phyloP scores from a whole-genome alignment of 2,329 filamentous ascomycete genomes.

The Sporothrix dimorphospora region DNA sequence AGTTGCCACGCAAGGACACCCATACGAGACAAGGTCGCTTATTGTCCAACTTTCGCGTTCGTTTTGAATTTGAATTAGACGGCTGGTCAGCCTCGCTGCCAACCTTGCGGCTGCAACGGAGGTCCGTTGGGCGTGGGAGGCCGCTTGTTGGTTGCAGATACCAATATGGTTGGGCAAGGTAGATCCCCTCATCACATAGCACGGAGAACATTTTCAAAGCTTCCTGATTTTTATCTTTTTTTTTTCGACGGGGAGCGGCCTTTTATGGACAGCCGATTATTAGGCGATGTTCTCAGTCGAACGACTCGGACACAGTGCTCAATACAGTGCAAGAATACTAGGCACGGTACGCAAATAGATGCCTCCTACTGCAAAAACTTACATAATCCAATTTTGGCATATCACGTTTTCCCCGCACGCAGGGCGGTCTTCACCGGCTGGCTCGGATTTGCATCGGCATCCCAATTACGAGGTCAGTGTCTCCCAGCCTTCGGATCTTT shows the following conservation, averaged over 20 bases:
- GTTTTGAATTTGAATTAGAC: neutral
- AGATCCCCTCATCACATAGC: neutral
- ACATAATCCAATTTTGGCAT: conserved; percentile 18
- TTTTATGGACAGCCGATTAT: neutral
- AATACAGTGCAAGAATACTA: neutral
- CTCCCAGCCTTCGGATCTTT: neutral
- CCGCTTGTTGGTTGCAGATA: neutral
- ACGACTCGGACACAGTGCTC: neutral
- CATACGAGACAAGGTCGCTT: too few species aligned
- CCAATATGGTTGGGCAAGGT: neutral
- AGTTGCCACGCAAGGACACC: neutral
- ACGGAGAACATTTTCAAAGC: neutral
- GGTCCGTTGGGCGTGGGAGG: neutral
- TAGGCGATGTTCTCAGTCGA: neutral
- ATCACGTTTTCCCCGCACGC: conserved; percentile 14
- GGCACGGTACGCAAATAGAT: neutral
- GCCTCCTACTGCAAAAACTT: neutral
- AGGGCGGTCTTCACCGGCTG: neutral
- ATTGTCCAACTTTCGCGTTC: too few species aligned
- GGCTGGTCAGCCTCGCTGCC: neutral
- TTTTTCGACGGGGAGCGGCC: neutral
- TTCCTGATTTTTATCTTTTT: neutral
- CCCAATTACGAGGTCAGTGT: conserved; percentile 11
- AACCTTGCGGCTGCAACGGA: neutral
- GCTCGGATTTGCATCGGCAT: conserved; percentile 36